Percentiles rank a stretch among this genome's conserved stretches.
These are phyloP conservation scores for Botrytis fragariae DNA, from an alignment of 2,329 filamentous ascomycete species.

Conservation along the genomic window DNA sequence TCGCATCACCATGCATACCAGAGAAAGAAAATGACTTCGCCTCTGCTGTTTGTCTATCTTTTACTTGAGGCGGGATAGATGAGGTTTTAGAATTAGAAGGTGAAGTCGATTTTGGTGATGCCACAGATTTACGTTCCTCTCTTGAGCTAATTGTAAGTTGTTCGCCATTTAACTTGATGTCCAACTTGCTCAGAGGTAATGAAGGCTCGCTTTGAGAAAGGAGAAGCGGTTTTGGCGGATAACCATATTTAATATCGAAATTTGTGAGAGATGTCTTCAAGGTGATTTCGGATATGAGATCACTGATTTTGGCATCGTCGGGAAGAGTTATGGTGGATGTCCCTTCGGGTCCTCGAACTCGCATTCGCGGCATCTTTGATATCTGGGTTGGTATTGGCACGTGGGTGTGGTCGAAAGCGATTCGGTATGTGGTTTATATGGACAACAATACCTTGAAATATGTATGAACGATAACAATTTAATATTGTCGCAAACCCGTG, in stretches of 20 bases:
- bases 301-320: slow-evolving; percentile 63
- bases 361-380: slow-evolving; percentile 58
- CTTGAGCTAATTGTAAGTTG: slow-evolving; percentile 57
- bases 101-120: neutral
- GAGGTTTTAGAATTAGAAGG: neutral
- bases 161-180: slow-evolving; percentile 63
- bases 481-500: neutral
- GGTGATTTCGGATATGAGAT: slow-evolving; percentile 60
- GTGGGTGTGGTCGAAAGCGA: neutral
- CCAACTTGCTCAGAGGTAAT: slow-evolving; percentile 53
- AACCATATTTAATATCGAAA: slow-evolving; percentile 82
- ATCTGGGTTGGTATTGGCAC: slow-evolving; percentile 12
- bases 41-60: slow-evolving; percentile 4
- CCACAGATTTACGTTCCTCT: neutral
- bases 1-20: slow-evolving; percentile 17
- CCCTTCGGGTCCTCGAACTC: slow-evolving; percentile 72
- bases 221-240: slow-evolving; percentile 70
- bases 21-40: slow-evolving; percentile 22
- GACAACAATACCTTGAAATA: neutral
- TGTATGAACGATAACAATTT: neutral
- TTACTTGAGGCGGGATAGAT: neutral
- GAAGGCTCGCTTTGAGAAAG: slow-evolving; percentile 48
- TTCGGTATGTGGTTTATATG: neutral
- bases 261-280: slow-evolving; percentile 61
- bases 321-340: slow-evolving; percentile 67